Evolutionary conservation across 805 yeast species (phyloP).

Genomic region (Kuraishia ogatae): DNA sequence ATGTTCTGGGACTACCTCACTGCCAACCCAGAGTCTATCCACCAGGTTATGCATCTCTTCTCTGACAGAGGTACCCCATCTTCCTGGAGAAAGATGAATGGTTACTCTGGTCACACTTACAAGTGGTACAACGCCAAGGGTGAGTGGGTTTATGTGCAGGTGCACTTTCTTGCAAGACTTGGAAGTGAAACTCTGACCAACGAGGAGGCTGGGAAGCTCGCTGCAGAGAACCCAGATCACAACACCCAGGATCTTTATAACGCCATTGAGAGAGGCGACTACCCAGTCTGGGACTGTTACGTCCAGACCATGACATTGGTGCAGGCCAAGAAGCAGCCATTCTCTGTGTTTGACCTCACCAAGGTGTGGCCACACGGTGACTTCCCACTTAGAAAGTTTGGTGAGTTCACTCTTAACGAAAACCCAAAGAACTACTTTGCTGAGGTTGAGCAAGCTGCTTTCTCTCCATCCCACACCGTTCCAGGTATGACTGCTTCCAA

Average conservation of each 20-base stretch:
- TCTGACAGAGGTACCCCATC: conserved; percentile 81
- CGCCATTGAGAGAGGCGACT: conserved; percentile 67
- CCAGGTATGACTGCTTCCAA: conserved; percentile 79
- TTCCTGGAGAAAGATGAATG: conserved; percentile 69
- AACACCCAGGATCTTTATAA: conserved; percentile 75
- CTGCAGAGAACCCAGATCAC: conserved; percentile 77
- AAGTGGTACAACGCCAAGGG: conserved; percentile 73
- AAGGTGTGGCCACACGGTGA: conserved; percentile 88
- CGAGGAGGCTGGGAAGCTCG: conserved; percentile 60
- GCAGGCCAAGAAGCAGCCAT: conserved; percentile 66
- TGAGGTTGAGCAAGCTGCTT: conserved; percentile 80
- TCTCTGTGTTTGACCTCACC: conserved; percentile 83
- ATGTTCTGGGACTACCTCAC: conserved; percentile 83
- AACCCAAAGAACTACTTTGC: conserved; percentile 85
- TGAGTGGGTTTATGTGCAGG: conserved; percentile 73
- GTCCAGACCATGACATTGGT: conserved; percentile 81
- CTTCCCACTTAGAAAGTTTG: conserved; percentile 82
- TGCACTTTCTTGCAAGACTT: conserved; percentile 63
- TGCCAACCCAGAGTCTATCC: conserved; percentile 64
- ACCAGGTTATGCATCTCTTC: conserved; percentile 67
- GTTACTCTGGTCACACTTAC: conserved; percentile 79
- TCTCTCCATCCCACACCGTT: conserved; percentile 78
- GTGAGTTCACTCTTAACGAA: conserved; percentile 69
- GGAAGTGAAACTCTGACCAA: conserved; percentile 36
- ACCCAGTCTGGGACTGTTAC: conserved; percentile 80